phyloP scores from a whole-genome alignment of 108 stramenopile species.

The Cyclotella sp. region DNA sequence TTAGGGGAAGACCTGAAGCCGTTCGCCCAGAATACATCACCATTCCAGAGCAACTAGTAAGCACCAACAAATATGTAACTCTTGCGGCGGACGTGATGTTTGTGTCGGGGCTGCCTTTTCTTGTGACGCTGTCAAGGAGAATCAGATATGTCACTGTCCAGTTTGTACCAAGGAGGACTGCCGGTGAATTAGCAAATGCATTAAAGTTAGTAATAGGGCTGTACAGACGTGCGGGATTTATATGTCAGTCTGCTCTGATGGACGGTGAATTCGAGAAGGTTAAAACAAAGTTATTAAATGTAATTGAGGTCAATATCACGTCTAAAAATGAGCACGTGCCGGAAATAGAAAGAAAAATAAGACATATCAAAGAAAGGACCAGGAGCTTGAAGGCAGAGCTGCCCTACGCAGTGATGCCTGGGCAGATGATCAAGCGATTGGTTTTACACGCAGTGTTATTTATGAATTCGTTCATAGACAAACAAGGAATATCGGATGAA shows the following conservation, averaged over 20 bases:
- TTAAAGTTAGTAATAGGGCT: not conserved
- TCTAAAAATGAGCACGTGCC: not conserved
- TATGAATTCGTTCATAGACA: slow-evolving; percentile 24
- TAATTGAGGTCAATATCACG: slow-evolving; percentile 2
- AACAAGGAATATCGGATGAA: slow-evolving; percentile 19
- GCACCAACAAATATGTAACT: not conserved
- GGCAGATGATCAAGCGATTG: slow-evolving; percentile 32
- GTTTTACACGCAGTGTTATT: slow-evolving; percentile 22
- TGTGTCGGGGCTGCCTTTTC: not conserved
- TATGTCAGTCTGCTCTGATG: not conserved
- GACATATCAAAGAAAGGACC: slow-evolving; percentile 29
- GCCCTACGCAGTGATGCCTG: slow-evolving; percentile 31
- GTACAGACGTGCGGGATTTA: not conserved
- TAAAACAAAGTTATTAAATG: not conserved
- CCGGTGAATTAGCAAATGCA: not conserved
- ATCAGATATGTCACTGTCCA: not conserved
- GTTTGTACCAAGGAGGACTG: not conserved
- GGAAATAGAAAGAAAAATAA: slow-evolving; percentile 1
- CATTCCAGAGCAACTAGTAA: not conserved
- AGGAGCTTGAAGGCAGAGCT: slow-evolving; percentile 23
- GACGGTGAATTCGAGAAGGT: not conserved
- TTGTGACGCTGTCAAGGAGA: not conserved
- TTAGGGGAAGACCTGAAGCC: not conserved
- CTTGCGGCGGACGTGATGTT: not conserved
- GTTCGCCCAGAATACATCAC: not conserved